Percentiles rank a stretch among this genome's conserved stretches.
These are phyloP conservation scores for Saururus chinensis DNA, from an alignment of 164 flowering plant species.

Conservation along the genomic window DNA sequence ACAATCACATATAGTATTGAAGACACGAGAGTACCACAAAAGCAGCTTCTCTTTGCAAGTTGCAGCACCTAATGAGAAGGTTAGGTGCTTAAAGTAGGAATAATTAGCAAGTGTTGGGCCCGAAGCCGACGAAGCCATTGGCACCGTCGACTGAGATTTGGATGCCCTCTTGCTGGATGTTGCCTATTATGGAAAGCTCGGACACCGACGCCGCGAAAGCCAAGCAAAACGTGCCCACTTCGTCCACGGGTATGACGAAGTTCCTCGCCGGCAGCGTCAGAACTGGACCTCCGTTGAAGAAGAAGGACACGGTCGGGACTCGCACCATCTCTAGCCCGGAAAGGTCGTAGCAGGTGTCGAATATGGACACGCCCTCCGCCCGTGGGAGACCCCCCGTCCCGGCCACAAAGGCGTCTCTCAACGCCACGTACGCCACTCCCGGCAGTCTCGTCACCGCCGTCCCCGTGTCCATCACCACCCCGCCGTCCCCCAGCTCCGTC, in stretches of 20 bases:
- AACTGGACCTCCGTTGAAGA: slow-evolving; percentile 60
- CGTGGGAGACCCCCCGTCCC: slow-evolving; percentile 52
- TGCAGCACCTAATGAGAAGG: too few species aligned
- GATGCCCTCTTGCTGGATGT: slow-evolving; percentile 92
- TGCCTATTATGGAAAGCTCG: slow-evolving; percentile 80
- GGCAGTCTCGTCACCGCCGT: slow-evolving; percentile 88
- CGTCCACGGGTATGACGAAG: slow-evolving; percentile 81
- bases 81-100: too few species aligned
- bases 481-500: slow-evolving; percentile 49
- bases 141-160: slow-evolving; percentile 78
- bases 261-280: slow-evolving; percentile 79
- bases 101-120: slow-evolving; percentile 63
- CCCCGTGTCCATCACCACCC: slow-evolving; percentile 90
- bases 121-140: slow-evolving; percentile 79
- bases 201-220: slow-evolving; percentile 77
- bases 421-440: slow-evolving; percentile 40
- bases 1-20: too few species aligned
- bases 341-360: slow-evolving; percentile 83
- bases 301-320: slow-evolving; percentile 84
- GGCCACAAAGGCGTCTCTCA: slow-evolving; percentile 50
- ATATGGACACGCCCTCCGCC: slow-evolving; percentile 51
- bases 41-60: too few species aligned
- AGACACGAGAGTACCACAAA: too few species aligned
- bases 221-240: slow-evolving; percentile 75
- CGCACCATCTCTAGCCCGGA: slow-evolving; percentile 49